A percentile compares a stretch with the other conserved stretches of the same genome.
phyloP scores from a whole-genome alignment of 2,329 filamentous ascomycete genomes.

The Colletotrichum paranaense region DNA sequence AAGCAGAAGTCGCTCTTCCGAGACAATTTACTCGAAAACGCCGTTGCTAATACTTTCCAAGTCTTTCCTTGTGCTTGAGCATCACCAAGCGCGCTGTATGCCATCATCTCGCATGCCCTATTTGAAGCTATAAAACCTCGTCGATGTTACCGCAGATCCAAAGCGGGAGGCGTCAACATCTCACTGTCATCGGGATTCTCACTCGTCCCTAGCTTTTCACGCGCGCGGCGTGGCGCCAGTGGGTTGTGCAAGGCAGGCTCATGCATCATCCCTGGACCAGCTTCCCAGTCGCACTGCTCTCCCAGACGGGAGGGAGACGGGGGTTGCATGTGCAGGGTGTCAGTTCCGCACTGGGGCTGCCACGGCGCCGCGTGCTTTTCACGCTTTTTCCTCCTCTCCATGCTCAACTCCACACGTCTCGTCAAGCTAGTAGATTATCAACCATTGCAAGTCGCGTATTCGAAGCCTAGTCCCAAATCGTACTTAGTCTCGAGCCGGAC shows the following conservation, averaged over 20 bases:
- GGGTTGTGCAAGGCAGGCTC: conserved; percentile 18
- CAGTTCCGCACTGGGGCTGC: conserved; percentile 19
- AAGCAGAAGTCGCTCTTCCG: neutral
- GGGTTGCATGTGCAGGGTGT: conserved; percentile 28
- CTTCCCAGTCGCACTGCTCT: conserved; percentile 27
- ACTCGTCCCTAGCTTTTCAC: neutral
- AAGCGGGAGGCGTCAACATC: neutral
- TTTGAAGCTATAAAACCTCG: neutral
- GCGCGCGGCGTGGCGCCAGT: neutral
- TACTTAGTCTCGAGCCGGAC: conserved; percentile 14
- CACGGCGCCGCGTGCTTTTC: conserved; percentile 19
- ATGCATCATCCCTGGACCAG: conserved; percentile 11
- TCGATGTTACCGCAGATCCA: neutral
- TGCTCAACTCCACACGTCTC: conserved; percentile 16
- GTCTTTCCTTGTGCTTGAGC: neutral
- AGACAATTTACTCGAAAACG: neutral
- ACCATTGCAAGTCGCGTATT: neutral
- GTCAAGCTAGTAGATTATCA: neutral
- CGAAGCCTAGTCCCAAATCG: conserved; percentile 27
- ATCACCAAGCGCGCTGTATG: neutral
- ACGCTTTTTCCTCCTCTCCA: conserved; percentile 14
- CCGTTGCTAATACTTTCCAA: neutral
- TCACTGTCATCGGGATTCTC: conserved; percentile 6
- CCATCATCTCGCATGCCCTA: conserved; percentile 18
- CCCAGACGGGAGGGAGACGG: conserved; percentile 24